Conservation (phyloP, 176 grass and related monocot genomes). For the Triticum monococcum region DNA sequence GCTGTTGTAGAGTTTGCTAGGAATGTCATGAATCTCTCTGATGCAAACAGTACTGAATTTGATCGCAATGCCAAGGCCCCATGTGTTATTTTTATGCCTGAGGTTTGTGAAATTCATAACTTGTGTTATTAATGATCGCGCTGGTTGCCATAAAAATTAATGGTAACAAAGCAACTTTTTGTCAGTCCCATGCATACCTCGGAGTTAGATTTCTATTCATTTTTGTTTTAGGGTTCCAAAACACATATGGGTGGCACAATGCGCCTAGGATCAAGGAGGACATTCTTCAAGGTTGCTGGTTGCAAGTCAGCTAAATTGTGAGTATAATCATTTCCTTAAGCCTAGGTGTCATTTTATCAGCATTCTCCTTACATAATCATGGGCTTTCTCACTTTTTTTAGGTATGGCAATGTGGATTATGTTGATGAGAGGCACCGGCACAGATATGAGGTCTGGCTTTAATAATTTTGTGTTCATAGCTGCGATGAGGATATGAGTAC, state of each 20-base stretch:
- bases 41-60: slow-evolving; percentile 75
- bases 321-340: slow-evolving; percentile 21
- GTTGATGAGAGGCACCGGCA: slow-evolving; percentile 82
- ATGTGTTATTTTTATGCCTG: slow-evolving; percentile 83
- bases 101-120: slow-evolving; percentile 34
- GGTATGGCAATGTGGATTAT: slow-evolving; percentile 64
- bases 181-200: neutral
- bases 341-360: neutral
- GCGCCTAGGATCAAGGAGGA: slow-evolving; percentile 78
- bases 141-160: neutral
- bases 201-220: slow-evolving; percentile 11
- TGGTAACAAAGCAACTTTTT: neutral
- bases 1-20: slow-evolving; percentile 78
- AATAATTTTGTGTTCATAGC: neutral
- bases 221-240: slow-evolving; percentile 62
- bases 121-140: neutral
- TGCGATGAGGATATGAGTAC: neutral
- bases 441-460: slow-evolving; percentile 64
- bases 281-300: slow-evolving; percentile 54
- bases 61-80: slow-evolving; percentile 47
- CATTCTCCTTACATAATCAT: neutral
- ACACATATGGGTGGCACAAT: slow-evolving; percentile 89
- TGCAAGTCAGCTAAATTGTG: slow-evolving; percentile 81
- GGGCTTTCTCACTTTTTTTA: neutral
- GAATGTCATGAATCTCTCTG: slow-evolving; percentile 55